phyloP scores from a whole-genome alignment of 257 asterid species.

The Apocynum venetum region DNA sequence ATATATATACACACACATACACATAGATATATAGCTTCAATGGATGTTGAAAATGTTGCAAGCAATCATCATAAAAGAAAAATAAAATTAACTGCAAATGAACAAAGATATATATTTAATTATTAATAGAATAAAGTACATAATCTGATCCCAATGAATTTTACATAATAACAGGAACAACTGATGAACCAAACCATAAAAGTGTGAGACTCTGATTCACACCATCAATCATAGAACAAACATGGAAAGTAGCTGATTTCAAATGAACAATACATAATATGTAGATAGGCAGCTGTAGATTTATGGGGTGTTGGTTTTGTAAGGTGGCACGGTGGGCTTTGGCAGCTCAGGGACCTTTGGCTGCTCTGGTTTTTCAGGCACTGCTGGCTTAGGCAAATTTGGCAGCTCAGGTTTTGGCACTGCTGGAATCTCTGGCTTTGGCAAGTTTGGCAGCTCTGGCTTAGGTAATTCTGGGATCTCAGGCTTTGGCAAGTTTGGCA shows the following conservation, averaged over 20 bases:
- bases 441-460: slow-evolving; percentile 19
- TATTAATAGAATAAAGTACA: slow-evolving; percentile 7
- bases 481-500: slow-evolving; percentile 24
- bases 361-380: slow-evolving; percentile 7
- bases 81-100: slow-evolving; percentile 3
- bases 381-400: slow-evolving; percentile 14
- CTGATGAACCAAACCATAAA: neutral
- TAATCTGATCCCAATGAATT: neutral
- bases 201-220: neutral
- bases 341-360: slow-evolving; percentile 5
- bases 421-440: slow-evolving; percentile 24
- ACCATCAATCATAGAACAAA: neutral
- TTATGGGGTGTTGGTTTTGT: slow-evolving; percentile 1
- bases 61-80: neutral
- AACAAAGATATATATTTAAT: neutral
- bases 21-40: too few species aligned
- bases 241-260: neutral
- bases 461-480: slow-evolving; percentile 27
- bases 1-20: too few species aligned
- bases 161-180: neutral
- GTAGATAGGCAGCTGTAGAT: neutral
- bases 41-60: neutral
- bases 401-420: slow-evolving; percentile 11
- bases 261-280: neutral
- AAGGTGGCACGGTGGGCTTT: neutral